Evolutionary conservation across 805 yeast species (phyloP), one percentile per base, ranked within the genome.

Genomic region (Metschnikowia rubicola): DNA sequence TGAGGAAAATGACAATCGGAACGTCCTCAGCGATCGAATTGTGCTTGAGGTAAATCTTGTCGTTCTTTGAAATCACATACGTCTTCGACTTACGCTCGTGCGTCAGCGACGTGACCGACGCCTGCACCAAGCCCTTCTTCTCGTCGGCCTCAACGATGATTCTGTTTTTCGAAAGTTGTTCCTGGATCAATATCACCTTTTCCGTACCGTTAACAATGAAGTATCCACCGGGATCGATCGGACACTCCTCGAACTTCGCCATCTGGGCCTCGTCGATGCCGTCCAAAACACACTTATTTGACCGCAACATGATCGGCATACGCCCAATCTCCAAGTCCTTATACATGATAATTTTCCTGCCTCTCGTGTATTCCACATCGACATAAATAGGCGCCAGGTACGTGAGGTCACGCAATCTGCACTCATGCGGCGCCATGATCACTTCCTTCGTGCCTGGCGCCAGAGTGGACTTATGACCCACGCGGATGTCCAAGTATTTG

Each of bases 71-170:
- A 35, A 94, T 84, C 35, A 94, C 97, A 62, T 94, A 94, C 0
- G 99, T 94, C 64, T 94, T 94, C 26, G 98, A 92, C 65, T 92
- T 95, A 68, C 99, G 82, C 69, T 94, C 99, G 67, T 94, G 99
- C 1, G 99, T 92, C 3, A 97, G 90, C 4, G 97, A 89, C 0
- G 99, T 94, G 13, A 94, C 99, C 0, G 97, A 88, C 1, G 99
- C 97, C 68, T 94, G 99, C 17, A 91, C 97, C 19, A 94, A 84
- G 4, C 83, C 85, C 66, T 95, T 94, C 68, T 90, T 88, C 54
- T 88, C 96, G 64, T 94, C 99, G 1, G 97, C 94, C 67, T 94
- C 99, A 11, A 94, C 99, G 61, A 94, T 90, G 62, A 94, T 94
- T 78, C 99, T 88, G 69, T 94, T 94, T 70, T 94, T 94, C 42